Base-by-base conservation (phyloP, 1,284 basidiomycete species). In the Ganoderma resinaceum region DNA sequence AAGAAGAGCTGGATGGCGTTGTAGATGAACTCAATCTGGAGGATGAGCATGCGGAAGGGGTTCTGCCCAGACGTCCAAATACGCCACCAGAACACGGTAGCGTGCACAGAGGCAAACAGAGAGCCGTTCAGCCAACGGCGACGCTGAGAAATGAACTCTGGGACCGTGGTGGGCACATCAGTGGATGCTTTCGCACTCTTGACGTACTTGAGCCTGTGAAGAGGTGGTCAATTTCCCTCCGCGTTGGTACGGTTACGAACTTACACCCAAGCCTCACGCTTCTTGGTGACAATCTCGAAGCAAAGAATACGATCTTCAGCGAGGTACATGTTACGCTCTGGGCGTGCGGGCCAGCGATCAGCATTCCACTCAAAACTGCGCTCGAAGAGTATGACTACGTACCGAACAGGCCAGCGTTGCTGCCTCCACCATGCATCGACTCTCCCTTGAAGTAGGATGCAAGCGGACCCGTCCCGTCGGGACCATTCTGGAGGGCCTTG, bases 251-350 rank as follows among this genome's bases (percentile, higher is more conserved):
- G 42, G n/a, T 12, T 46, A 26, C 68, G 53, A 23, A 85, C 92
- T 75, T 83, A 93, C 91, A 88, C 85, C 93, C 92, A 94, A 57
- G 88, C 91, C 78, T 94, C 92, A 33, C 82, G 83, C 78, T 93
- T 93, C 86, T 98, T 99, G 5, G 96, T 97, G 62, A 98, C 95
- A 62, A 99, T 95, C 82, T 99, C 97, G 81, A 98, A 99, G 81
- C 97, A 99, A 57, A 98, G 83, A 72, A 99, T 98, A 76, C 97
- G 94, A 83, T 98, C 96, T 78, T 94, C 94, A 29, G 95, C 95
- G 70, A 95, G 88, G 78, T 95, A 95, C 93, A 95, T 96, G 83
- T 96, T 96, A 43, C 93, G 86, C 79, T 95, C 89, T 83, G 79
- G 70, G 66, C 77, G 18, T 5, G 23, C 4, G 7, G 8, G 33